phyloP scores from a whole-genome alignment of 176 grass and related monocot species.

The Melocanna baccifera region DNA sequence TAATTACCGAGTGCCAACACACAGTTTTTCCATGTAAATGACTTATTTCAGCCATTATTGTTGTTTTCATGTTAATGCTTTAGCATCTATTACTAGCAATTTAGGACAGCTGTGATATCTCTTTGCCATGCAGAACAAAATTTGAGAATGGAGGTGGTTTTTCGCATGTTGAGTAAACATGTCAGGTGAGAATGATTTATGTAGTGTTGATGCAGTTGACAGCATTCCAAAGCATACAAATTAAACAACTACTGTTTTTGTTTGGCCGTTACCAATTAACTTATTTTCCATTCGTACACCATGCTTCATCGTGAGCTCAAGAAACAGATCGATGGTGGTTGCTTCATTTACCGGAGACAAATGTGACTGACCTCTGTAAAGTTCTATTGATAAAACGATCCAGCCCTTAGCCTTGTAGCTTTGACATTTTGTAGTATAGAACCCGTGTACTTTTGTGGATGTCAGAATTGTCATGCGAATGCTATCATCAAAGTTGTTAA shows the following conservation, averaged over 20 bases:
- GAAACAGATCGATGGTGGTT: constrained; percentile 1
- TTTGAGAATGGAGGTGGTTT: constrained; percentile 46
- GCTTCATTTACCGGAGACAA: background rate
- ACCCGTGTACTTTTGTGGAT: background rate
- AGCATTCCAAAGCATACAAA: background rate
- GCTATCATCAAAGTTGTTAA: background rate
- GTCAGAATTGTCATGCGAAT: background rate
- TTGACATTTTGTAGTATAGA: background rate
- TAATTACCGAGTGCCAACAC: background rate
- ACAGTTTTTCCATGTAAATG: background rate
- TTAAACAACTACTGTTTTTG: background rate
- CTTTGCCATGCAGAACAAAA: constrained; percentile 52
- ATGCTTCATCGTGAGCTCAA: background rate
- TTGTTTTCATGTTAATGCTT: background rate
- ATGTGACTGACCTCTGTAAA: background rate
- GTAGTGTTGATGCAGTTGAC: no score
- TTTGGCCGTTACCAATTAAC: background rate
- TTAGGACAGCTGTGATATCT: background rate
- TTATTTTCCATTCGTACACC: background rate
- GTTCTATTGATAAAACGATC: constrained; percentile 27
- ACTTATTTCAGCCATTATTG: background rate
- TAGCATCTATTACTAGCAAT: background rate
- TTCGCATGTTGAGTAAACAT: no score
- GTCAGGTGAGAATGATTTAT: no score
- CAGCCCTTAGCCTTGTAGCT: constrained; percentile 1